Evolutionary conservation across 2,329 filamentous ascomycete species (phyloP), one percentile per base, ranked within the genome.

Genomic region (Colletotrichum cereale): DNA sequence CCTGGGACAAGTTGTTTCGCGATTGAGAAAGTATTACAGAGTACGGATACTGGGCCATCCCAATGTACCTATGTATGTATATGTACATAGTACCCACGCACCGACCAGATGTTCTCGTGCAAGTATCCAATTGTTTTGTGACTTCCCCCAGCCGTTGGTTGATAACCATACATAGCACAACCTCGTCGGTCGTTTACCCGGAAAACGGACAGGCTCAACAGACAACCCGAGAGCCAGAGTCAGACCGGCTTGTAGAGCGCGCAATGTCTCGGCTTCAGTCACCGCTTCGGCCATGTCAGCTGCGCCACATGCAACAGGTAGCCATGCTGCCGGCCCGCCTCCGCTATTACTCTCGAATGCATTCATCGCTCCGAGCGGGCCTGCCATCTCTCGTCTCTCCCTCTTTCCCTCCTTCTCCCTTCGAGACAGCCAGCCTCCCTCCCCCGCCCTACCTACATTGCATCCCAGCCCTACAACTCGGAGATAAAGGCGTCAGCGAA

Each of bases 401-500:
- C 16, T 21, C 16, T n/a, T 12, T 57, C 63, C 56, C 67, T 63
- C 58, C 64, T 65, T 24, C 24, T 16, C 56, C 12, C 36, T 60
- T 60, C 65, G 21, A 62, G 24, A 62, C 26, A 24, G 40, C 24
- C 18, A 60, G 24, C 26, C 21, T 42, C 42, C 14, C 56, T 42
- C 61, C 61, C 69, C 52, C 61, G 42, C 21, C 8, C 42, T n/a
- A 11, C 42, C 21, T 10, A 12, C 70, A 72, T 66, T 10, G 6
- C 70, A 72, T 66, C 61, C 71, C 70, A 72, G 70, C 70, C 70
- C 70, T 72, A 72, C 52, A 48, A 56, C 14, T 8, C 44, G 55
- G 60, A 57, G 21, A 57, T 42, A 53, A 31, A 26, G 24, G 34
- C 38, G 50, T 31, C 42, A 26, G 24, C 24, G n/a, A 57, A 26